These are phyloP conservation scores for Amylocarpus encephaloides DNA, from an alignment of 2,329 filamentous ascomycete species.

Conservation along the genomic window DNA sequence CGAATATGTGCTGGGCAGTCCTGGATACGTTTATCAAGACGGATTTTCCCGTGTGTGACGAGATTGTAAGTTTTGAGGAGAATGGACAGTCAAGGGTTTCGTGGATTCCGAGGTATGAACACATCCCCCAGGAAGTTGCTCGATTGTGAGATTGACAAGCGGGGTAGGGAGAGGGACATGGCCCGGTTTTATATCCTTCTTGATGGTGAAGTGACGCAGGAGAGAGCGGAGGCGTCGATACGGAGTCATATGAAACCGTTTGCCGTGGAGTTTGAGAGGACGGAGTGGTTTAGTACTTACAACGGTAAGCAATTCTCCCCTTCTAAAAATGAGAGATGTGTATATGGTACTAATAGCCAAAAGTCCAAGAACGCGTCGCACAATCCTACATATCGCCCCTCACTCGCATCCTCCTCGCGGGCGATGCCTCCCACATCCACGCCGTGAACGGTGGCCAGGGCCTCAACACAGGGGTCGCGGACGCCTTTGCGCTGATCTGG, in stretches of 20 bases:
- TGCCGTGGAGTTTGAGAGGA: constrained; percentile 37
- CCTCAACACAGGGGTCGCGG: constrained; percentile 31
- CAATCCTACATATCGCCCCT: constrained; percentile 1
- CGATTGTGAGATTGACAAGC: neutral
- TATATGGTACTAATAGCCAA: neutral
- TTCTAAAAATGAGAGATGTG: no score
- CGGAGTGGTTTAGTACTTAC: constrained; percentile 46
- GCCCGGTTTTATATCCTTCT: constrained; percentile 43
- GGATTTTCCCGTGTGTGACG: constrained; percentile 39
- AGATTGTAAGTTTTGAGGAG: constrained; percentile 43
- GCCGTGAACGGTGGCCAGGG: constrained; percentile 11
- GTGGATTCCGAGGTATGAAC: constrained; percentile 38
- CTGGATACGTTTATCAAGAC: constrained; percentile 45
- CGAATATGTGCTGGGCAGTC: constrained; percentile 45
- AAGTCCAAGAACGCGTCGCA: constrained; percentile 12
- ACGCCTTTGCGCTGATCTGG: constrained; percentile 38
- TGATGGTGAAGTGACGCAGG: constrained; percentile 39
- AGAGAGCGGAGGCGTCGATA: constrained; percentile 38
- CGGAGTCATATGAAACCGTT: constrained; percentile 40
- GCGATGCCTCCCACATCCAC: constrained; percentile 32
- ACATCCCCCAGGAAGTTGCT: neutral
- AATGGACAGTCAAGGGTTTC: constrained; percentile 41
- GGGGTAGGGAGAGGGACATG: constrained; percentile 38
- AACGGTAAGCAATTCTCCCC: constrained; percentile 34
- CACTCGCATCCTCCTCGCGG: constrained; percentile 27